These are phyloP conservation scores for Pseudogymnoascus sp. DNA, from an alignment of 2,329 filamentous ascomycete genomes.

Conservation along the genomic window DNA sequence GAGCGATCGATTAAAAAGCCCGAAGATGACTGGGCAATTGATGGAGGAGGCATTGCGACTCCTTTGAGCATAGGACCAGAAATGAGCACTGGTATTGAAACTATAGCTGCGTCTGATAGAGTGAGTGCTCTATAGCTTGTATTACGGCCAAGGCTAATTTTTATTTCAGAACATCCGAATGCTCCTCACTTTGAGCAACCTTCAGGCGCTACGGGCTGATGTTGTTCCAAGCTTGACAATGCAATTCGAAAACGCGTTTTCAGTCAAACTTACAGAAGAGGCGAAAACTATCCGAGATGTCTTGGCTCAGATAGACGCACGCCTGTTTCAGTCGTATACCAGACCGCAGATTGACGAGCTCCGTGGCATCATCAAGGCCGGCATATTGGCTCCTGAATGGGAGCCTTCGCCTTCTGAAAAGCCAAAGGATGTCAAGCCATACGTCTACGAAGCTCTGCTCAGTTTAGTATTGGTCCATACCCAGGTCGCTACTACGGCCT, in stretches of 20 bases:
- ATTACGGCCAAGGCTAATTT: background rate
- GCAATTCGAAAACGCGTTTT: slow-evolving; percentile 90
- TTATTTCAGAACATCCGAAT: slow-evolving; percentile 74
- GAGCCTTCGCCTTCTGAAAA: slow-evolving; percentile 49
- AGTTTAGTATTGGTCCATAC: slow-evolving; percentile 85
- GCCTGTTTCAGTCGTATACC: slow-evolving; percentile 89
- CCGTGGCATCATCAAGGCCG: slow-evolving; percentile 62
- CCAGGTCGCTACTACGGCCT: slow-evolving; percentile 74
- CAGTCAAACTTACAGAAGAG: slow-evolving; percentile 89
- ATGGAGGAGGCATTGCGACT: slow-evolving; percentile 29
- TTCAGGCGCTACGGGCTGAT: slow-evolving; percentile 73
- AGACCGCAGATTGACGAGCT: slow-evolving; percentile 66
- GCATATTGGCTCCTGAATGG: slow-evolving; percentile 69
- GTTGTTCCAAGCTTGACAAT: slow-evolving; percentile 83
- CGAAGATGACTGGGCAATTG: slow-evolving; percentile 31
- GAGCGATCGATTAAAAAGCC: slow-evolving; percentile 64
- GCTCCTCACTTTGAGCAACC: slow-evolving; percentile 87
- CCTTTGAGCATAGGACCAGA: slow-evolving; percentile 29
- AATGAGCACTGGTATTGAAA: slow-evolving; percentile 40
- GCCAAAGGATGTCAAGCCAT: slow-evolving; percentile 74
- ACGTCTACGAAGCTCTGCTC: slow-evolving; percentile 83
- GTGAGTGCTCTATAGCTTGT: slow-evolving; percentile 33
- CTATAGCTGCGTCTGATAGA: slow-evolving; percentile 47
- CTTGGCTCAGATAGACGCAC: slow-evolving; percentile 80
- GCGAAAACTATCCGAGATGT: slow-evolving; percentile 87